Evolutionary conservation across 805 yeast genomes (phyloP), one percentile per base, ranked within the genome.

Genomic region (Tetrapisispora taiwanensis): DNA sequence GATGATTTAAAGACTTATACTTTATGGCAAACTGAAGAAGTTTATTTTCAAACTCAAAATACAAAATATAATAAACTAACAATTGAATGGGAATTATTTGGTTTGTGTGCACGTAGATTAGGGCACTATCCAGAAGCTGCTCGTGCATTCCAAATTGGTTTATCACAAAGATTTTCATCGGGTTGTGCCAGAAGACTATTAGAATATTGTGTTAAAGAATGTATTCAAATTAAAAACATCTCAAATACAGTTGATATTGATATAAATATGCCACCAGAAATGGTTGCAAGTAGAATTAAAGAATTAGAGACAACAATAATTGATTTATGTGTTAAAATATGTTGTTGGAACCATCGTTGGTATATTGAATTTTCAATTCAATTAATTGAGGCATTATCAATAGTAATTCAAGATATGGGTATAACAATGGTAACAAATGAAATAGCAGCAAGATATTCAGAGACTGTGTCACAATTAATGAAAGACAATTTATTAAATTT

Each of bases 291-390:
- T 8, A 51, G 56, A 31, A 46, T 59, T 10, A 52, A 54, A 30
- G 62, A 54, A 19, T 44, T 61, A n/a, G 78, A 79, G 55, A 74
- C 71, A 41, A 70, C 72, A 49, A 76, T 86, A 12, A 69, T 89
- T 47, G 87, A 82, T 46, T 67, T 81, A 19, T 65, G 79, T 45
- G 85, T 89, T 30, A 84, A 83, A 55, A 68, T 92, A 43, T 68
- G 82, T n/a, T 95, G 92, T n/a, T 94, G 97, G 97, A 84, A 87
- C 59, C 97, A 89, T 63, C 77, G 98, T 58, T 92, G 98, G 98
- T 94, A 90, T 66, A 76, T 81, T 50, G 96, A 90, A 52, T 90
- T 88, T 58, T 80, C 94, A 8, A 84, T 94, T 18, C 69, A 69
- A 39, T 68, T 87, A 39, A 58, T 79, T n/a, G 59, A 66, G n/a